Base-by-base conservation (phyloP, 2,329 filamentous ascomycete genomes). In the Aspergillus jensenii region DNA sequence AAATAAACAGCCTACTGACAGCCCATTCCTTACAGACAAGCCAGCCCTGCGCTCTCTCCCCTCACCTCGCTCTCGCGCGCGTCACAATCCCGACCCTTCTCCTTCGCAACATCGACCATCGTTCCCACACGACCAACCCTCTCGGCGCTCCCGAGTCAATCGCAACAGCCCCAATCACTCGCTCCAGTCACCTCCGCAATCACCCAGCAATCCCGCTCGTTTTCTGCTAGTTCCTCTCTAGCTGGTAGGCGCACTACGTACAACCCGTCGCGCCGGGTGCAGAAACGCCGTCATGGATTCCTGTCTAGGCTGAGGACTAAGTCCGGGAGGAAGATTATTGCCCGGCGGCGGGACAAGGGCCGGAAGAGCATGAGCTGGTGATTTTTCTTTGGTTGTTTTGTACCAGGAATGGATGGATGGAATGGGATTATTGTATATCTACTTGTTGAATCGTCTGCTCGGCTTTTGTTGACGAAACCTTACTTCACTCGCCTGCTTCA, bases 211-310 rank as follows among this genome's bases (percentile, higher is more conserved):
- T 60, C 65, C 48, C 75, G 76, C 25, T 63, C 69, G 0, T 79
- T 81, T 69, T 81, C 79, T 4, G 72, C 77, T 15, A 75, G 77
- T 52, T 72, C 78, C 6, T 68, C 71, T 3, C 72, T 81, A 6
- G 74, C 69, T 46, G 77, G 68, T 25, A 75, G 73, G 50, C 78
- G 85, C 62, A 74, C 81, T 57, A 87, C 85, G 43, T 87, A 79
- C 67, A 82, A 83, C 55, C 84, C 84, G 9, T 85, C 81, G 51
- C 82, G 86, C 61, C 68, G 80, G 45, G 82, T 86, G 43, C 78
- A 86, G 69, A 88, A 87, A 75, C 77, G 85, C 61, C 78, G 85
- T 65, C 82, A 85, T 73, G 85, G 85, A 2, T 87, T 86, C 66
- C 68, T 87, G 59, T 74, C 80, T 9, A 71, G 85, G 65, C 62